Conservation (phyloP, 371 early-diverging fungal genomes). For the Zancudomyces culisetae region DNA sequence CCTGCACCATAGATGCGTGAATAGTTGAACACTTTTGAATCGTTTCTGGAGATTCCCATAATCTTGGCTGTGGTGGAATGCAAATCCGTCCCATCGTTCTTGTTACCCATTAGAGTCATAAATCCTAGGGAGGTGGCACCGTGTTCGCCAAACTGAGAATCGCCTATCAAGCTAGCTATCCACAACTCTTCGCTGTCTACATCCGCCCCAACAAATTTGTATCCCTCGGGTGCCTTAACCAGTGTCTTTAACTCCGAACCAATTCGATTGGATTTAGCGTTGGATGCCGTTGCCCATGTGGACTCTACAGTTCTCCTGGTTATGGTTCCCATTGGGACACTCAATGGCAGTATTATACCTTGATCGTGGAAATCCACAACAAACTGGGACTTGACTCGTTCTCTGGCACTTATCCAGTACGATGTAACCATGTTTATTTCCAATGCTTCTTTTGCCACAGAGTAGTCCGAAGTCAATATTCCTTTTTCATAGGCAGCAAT, state of each 20-base stretch:
- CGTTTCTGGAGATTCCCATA: slow-evolving; percentile 67
- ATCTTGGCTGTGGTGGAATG: slow-evolving; percentile 85
- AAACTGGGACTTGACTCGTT: slow-evolving; percentile 66
- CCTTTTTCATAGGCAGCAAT: slow-evolving; percentile 59
- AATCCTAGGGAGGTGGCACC: slow-evolving; percentile 90
- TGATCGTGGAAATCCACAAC: slow-evolving; percentile 51
- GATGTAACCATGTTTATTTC: slow-evolving; percentile 58
- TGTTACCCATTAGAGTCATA: slow-evolving; percentile 93
- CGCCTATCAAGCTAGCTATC: slow-evolving; percentile 88
- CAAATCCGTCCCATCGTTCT: slow-evolving; percentile 73
- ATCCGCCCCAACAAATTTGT: slow-evolving; percentile 83
- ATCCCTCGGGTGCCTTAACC: slow-evolving; percentile 62
- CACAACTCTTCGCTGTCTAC: slow-evolving; percentile 95
- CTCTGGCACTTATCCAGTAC: slow-evolving; percentile 83
- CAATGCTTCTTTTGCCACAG: slow-evolving; percentile 59
- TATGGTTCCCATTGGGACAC: slow-evolving; percentile 89
- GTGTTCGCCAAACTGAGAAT: slow-evolving; percentile 81
- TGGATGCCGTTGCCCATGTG: slow-evolving; percentile 93
- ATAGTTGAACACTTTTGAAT: slow-evolving; percentile 93
- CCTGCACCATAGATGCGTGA: slow-evolving; percentile 93
- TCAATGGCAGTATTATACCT: slow-evolving; percentile 83
- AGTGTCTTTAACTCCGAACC: slow-evolving; percentile 88
- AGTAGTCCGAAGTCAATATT: slow-evolving; percentile 44
- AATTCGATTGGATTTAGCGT: slow-evolving; percentile 72
- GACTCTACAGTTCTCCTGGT: slow-evolving; percentile 85